These are phyloP conservation scores for Punica granatum DNA, from an alignment of 345 rosid genomes.

Conservation along the genomic window DNA sequence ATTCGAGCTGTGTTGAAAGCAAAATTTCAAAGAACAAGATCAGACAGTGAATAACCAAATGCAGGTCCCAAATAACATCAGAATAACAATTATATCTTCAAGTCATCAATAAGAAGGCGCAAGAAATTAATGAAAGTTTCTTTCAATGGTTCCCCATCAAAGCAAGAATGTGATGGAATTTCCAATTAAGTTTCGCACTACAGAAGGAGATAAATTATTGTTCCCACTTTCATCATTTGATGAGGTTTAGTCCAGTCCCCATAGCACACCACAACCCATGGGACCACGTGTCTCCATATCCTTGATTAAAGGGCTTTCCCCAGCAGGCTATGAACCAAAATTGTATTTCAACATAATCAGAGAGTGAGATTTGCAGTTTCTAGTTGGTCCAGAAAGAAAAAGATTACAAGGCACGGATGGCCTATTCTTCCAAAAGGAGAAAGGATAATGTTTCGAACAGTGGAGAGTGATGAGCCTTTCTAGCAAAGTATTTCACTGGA, in stretches of 20 bases:
- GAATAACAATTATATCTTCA: not conserved
- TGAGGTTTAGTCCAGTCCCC: too few relatives aligned
- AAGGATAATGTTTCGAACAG: not conserved
- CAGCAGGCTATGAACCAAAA: not conserved
- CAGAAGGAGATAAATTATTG: not conserved
- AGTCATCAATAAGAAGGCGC: not conserved
- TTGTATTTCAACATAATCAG: not conserved
- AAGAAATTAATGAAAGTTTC: not conserved
- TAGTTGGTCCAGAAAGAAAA: not conserved
- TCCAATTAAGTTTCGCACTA: not conserved
- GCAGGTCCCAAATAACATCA: not conserved
- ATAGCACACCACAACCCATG: too few relatives aligned
- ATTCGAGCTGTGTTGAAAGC: slow-evolving; percentile 71
- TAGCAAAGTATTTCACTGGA: not conserved
- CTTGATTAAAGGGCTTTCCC: too few relatives aligned
- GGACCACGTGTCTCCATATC: too few relatives aligned
- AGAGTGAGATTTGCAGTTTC: not conserved
- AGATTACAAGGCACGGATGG: not conserved
- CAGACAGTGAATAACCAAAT: not conserved
- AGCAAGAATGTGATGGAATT: not conserved
- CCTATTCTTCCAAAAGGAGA: not conserved
- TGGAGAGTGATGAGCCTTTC: not conserved
- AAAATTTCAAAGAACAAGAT: not conserved
- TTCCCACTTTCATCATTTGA: too few relatives aligned
- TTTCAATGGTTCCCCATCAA: not conserved